Conservation (phyloP, 2,329 filamentous ascomycete genomes). For the Penicillium paneum region DNA sequence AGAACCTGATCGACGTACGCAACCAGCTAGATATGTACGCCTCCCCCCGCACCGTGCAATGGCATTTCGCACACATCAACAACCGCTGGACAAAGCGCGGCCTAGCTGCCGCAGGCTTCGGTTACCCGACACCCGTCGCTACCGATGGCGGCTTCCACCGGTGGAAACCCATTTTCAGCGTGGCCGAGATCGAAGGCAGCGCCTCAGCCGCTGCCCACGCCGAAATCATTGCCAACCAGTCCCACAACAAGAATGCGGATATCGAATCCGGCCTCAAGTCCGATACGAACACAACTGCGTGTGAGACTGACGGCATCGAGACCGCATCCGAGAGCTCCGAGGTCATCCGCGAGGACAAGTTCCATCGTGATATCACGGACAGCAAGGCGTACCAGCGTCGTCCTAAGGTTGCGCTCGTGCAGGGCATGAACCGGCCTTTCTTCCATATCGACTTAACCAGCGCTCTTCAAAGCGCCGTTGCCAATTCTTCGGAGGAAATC, state of each 20-base stretch:
- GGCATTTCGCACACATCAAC: constrained; percentile 92
- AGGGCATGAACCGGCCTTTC: constrained; percentile 82
- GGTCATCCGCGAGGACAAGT: constrained; percentile 33
- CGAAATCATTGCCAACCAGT: constrained; percentile 60
- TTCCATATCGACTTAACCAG: constrained; percentile 93
- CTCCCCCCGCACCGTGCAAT: constrained; percentile 77
- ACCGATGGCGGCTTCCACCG: constrained; percentile 57
- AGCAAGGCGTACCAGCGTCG: constrained; percentile 47
- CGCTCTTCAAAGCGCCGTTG: constrained; percentile 81
- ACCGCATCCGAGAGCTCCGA: constrained; percentile 29
- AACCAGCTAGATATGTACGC: constrained; percentile 89
- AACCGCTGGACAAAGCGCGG: constrained; percentile 94
- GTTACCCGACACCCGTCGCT: constrained; percentile 64
- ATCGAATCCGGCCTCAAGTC: constrained; percentile 33
- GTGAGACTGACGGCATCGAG: constrained; percentile 31
- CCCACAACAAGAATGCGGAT: constrained; percentile 23
- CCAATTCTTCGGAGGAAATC: constrained; percentile 60
- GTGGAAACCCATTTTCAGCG: constrained; percentile 95
- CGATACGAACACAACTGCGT: constrained; percentile 31
- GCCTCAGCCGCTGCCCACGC: constrained; percentile 67
- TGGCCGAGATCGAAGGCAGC: constrained; percentile 76
- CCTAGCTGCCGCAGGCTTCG: constrained; percentile 82
- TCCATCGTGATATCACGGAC: constrained; percentile 47
- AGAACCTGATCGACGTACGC: constrained; percentile 88
- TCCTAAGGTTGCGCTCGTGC: constrained; percentile 61